Conservation (phyloP, 371 early-diverging fungal genomes). For the Basidiobolus heterosporus region DNA sequence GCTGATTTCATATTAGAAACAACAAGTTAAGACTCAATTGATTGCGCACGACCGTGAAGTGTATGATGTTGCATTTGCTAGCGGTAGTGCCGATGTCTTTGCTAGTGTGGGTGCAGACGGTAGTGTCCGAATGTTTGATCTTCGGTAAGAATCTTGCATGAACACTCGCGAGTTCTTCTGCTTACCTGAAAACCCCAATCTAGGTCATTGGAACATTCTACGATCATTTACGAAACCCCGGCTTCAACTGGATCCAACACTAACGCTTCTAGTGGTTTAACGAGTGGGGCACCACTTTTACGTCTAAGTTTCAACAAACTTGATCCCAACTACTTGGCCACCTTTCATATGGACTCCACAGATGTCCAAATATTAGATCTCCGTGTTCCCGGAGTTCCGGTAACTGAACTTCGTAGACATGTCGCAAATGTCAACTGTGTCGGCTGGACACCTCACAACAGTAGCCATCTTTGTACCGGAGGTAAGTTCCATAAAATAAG, state of each 20-base stretch:
- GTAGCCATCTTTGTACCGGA: conserved; percentile 51
- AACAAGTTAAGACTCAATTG: conserved; percentile 87
- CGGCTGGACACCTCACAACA: conserved; percentile 64
- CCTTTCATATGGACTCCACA: conserved; percentile 69
- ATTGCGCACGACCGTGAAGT: conserved; percentile 96
- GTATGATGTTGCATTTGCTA: conserved; percentile 84
- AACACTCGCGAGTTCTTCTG: background rate
- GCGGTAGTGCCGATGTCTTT: conserved; percentile 74
- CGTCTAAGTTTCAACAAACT: conserved; percentile 74
- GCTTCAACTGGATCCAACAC: conserved; percentile 1
- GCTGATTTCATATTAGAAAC: conserved; percentile 26
- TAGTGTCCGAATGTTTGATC: conserved; percentile 88
- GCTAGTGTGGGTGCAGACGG: conserved; percentile 94
- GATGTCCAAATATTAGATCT: conserved; percentile 73
- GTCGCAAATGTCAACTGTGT: conserved; percentile 53
- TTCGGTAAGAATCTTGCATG: conserved; percentile 31
- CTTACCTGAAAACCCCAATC: background rate
- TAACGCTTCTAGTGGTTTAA: conserved; percentile 3
- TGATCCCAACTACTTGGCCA: conserved; percentile 78
- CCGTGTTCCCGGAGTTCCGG: conserved; percentile 75
- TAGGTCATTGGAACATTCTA: conserved; percentile 76
- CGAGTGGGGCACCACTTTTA: conserved; percentile 42
- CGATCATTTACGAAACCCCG: conserved; percentile 89
- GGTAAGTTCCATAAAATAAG: conserved; percentile 23
- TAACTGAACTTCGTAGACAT: conserved; percentile 69